These are phyloP conservation scores for Flueggea neowawraea DNA, from an alignment of 441 rosid genomes.

Conservation along the genomic window DNA sequence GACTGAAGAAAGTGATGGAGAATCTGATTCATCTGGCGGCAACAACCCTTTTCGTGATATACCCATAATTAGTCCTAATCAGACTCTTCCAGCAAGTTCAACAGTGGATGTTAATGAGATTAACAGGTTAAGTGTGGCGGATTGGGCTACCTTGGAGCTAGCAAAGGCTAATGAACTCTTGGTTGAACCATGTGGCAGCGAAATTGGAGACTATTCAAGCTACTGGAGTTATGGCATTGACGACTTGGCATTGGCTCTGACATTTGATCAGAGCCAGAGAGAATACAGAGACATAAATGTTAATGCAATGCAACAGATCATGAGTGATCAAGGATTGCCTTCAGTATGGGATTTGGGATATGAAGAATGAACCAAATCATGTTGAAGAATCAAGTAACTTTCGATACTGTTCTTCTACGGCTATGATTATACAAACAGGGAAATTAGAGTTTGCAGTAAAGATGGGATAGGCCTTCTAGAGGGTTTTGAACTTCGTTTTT, in stretches of 20 bases:
- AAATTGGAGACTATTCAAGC: constrained; percentile 12
- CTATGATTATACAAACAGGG: no score
- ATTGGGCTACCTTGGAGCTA: constrained; percentile 27
- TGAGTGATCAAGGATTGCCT: constrained; percentile 10
- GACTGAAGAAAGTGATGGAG: constrained; percentile 3
- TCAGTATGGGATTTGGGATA: constrained; percentile 40
- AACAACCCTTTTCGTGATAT: background rate
- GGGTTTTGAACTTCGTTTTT: no score
- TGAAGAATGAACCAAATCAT: background rate
- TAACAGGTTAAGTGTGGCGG: constrained; percentile 8
- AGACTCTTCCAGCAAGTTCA: background rate
- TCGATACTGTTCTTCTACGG: no score
- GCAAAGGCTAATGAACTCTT: constrained; percentile 9
- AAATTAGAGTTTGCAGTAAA: no score
- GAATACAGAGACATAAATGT: constrained; percentile 10
- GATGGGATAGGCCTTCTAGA: no score
- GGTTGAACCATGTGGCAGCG: constrained; percentile 12
- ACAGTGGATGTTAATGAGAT: background rate
- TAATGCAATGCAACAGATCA: background rate
- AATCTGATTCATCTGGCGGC: constrained; percentile 11
- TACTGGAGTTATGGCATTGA: constrained; percentile 18
- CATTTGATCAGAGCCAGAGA: background rate
- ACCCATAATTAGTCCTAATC: constrained; percentile 1
- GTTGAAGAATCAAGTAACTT: no score
- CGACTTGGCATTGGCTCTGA: constrained; percentile 11